Evolutionary conservation across 2,329 filamentous ascomycete genomes (phyloP).

Genomic region (Fusarium incarnatum): DNA sequence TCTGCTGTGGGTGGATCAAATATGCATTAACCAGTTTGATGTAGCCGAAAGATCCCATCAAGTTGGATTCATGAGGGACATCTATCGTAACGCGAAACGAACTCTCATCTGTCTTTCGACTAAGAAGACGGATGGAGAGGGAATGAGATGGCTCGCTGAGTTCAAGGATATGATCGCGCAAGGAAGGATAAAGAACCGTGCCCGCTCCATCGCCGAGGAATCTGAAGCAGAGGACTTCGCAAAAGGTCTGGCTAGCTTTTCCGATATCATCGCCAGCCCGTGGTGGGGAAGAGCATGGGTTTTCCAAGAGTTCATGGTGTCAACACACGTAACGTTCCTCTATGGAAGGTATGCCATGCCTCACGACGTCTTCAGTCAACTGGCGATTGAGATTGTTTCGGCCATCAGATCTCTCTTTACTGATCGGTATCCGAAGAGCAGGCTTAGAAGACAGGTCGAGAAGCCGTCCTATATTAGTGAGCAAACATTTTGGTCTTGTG

Average conservation of each 20-base stretch:
- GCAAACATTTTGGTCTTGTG: too few species aligned
- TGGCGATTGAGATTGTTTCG: too few species aligned
- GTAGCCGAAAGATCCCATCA: conserved; percentile 16
- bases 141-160: not conserved
- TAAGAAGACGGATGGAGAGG: fast-evolving
- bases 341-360: not conserved
- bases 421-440: too few species aligned
- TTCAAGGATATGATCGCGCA: fast-evolving
- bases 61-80: conserved; percentile 18
- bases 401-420: too few species aligned
- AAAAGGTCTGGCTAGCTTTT: not conserved
- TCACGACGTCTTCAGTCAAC: too few species aligned
- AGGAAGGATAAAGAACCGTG: too few species aligned
- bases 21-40: conserved; percentile 21
- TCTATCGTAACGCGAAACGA: not conserved
- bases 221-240: too few species aligned
- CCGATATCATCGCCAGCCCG: not conserved
- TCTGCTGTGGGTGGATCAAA: conserved; percentile 14
- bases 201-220: too few species aligned
- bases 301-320: conserved; percentile 16
- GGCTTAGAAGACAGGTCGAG: too few species aligned
- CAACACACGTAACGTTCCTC: not conserved
- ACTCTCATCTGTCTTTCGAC: conserved; percentile 12
- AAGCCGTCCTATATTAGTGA: too few species aligned
- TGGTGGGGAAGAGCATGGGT: conserved; percentile 28